Base-by-base conservation (phyloP, 1,284 basidiomycete genomes). In the Puccinia sorghi region DNA sequence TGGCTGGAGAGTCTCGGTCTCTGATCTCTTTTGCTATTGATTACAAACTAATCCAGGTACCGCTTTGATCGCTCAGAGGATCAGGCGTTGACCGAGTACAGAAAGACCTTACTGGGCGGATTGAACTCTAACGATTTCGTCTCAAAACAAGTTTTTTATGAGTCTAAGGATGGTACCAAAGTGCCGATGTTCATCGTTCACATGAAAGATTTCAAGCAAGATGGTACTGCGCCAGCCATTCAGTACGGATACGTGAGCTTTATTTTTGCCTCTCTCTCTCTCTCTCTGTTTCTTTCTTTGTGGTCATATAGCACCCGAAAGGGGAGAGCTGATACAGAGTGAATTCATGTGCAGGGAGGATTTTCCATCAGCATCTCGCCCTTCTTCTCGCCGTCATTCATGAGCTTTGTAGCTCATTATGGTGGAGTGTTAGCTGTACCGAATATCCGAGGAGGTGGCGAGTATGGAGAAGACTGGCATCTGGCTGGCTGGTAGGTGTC, bases 181-280 rank as follows among this genome's bases (percentile, higher is more conserved):
- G 87, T 94, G 46, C 92, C 93, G 2, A 93, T 94, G 92, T 94
- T 93, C 83, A 88, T 94, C 79, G 92, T 93, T 41, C 88, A 89
- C 70, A 91, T 91, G 83, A 91, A 91, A 83, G 87, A 87, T 27
- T 91, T 90, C 22, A 86, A 87, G 81, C 86, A 89, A 73, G 91
- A 94, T 81, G 92, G 92, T 11, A 90, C 89, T 0, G 91, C 92
- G 0, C 90, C 93, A 5, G 91, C 89, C 0, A 86, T 93, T 37
- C 90, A 93, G 83, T 94, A 93, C 81, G 92, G 91, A 88, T 73
- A 79, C 56, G 70, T 80, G 17, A 37, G 78, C 17, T 50, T 11
- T 50, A 4, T n/a, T n/a, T n/a, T n/a, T n/a, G n/a, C n/a, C n/a
- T n/a, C n/a, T n/a, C 17, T 50, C 78, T 13, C 37, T 22, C 12